These are phyloP conservation scores for Backusella psychrophila DNA, from an alignment of 192 early-diverging fungal genomes.

Conservation along the genomic window DNA sequence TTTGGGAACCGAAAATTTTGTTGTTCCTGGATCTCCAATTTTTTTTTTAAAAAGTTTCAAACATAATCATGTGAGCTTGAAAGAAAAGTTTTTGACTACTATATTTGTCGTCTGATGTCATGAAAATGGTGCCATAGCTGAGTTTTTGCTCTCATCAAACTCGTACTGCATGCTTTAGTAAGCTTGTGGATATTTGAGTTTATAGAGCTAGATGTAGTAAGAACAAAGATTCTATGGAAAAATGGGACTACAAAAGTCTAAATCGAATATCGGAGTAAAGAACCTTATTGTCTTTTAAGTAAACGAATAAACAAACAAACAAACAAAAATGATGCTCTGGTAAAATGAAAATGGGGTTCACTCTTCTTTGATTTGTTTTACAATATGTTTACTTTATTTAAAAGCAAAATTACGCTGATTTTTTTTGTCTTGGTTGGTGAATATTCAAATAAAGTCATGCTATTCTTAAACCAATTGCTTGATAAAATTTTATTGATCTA, in stretches of 20 bases:
- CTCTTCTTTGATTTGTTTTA: too few species aligned
- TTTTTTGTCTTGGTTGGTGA: too few species aligned
- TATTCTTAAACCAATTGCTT: too few species aligned
- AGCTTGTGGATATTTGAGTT: not conserved
- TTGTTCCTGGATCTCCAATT: not conserved
- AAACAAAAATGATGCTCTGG: not conserved
- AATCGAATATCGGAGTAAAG: not conserved
- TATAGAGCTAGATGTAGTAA: too few species aligned
- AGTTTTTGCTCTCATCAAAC: not conserved
- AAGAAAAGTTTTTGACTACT: not conserved
- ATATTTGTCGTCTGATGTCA: not conserved
- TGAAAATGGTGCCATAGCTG: not conserved
- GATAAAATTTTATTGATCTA: too few species aligned
- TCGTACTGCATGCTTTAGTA: not conserved
- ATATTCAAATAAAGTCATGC: too few species aligned
- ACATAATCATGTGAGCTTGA: not conserved
- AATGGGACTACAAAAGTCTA: not conserved
- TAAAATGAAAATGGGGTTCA: too few species aligned
- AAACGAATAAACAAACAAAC: not conserved
- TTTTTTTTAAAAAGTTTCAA: not conserved
- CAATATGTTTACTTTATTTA: too few species aligned
- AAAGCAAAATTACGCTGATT: too few species aligned
- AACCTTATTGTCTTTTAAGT: not conserved
- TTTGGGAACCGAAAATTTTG: not conserved
- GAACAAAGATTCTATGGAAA: too few species aligned